A percentile compares a stretch with the other conserved stretches of the same genome.
Conservation (phyloP, 495 filamentous ascomycete genomes). For the Talaromyces ruber region DNA sequence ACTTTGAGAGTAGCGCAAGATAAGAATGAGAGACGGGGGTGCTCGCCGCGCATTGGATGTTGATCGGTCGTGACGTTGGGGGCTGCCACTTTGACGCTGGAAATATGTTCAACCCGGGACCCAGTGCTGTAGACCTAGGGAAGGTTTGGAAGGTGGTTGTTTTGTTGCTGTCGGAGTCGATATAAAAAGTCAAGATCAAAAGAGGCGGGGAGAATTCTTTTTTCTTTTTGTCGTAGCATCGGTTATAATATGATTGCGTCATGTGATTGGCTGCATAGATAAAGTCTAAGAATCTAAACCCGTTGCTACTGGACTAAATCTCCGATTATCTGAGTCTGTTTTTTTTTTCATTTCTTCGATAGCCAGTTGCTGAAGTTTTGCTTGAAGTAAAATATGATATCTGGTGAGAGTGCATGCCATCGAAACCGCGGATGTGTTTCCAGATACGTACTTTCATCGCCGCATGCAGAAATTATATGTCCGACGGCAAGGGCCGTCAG, state of each 20-base stretch:
- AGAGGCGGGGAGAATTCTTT: background rate
- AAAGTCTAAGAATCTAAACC: background rate
- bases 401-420: no score
- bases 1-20: constrained; percentile 1
- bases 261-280: background rate
- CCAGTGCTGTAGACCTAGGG: background rate
- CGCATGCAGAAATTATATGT: background rate
- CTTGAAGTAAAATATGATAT: no score
- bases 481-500: background rate
- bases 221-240: background rate
- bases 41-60: background rate
- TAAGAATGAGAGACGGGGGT: background rate
- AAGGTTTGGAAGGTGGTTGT: background rate
- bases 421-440: no score
- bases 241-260: background rate
- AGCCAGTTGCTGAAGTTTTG: no score
- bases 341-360: no score
- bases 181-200: background rate
- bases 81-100: background rate
- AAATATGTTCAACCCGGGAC: background rate
- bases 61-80: background rate
- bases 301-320: background rate
- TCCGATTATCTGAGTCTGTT: background rate
- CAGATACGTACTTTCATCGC: background rate
- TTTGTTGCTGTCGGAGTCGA: background rate